These are phyloP conservation scores for Gomphus bonarii DNA, from an alignment of 1,284 basidiomycete species.

Conservation along the genomic window DNA sequence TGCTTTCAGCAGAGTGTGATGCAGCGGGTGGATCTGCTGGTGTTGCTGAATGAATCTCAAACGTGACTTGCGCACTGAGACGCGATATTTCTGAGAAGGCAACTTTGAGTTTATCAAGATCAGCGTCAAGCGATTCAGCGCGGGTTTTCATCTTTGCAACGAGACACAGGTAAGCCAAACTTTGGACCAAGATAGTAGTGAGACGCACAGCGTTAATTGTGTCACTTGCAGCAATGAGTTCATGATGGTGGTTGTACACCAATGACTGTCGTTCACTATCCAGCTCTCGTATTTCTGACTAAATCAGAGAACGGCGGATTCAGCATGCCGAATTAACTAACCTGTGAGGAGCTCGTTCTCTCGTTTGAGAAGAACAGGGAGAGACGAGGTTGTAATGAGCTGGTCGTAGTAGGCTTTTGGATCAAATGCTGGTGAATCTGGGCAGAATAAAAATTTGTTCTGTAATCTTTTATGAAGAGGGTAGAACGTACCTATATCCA, in stretches of 20 bases:
- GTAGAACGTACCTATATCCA: slow-evolving; percentile 55
- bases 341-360: slow-evolving; percentile 72
- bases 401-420: slow-evolving; percentile 77
- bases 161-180: neutral
- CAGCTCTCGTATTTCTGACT: slow-evolving; percentile 71
- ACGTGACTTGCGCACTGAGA: slow-evolving; percentile 56
- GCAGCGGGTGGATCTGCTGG: neutral
- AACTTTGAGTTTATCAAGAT: slow-evolving; percentile 68
- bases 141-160: slow-evolving; percentile 66
- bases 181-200: neutral
- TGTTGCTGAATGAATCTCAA: slow-evolving; percentile 23
- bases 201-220: slow-evolving; percentile 72
- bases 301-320: neutral
- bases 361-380: slow-evolving; percentile 59
- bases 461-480: neutral
- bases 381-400: slow-evolving; percentile 66
- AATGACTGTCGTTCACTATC: slow-evolving; percentile 84
- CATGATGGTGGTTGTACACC: slow-evolving; percentile 92
- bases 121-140: slow-evolving; percentile 71
- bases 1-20: neutral
- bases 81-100: slow-evolving; percentile 82
- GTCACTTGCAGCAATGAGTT: slow-evolving; percentile 85
- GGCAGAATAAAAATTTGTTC: slow-evolving; percentile 1
- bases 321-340: slow-evolving; percentile 18
- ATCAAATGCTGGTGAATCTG: slow-evolving; percentile 75